Base-by-base conservation (phyloP, 2,329 filamentous ascomycete species). In the Purpureocillium takamizusanense region DNA sequence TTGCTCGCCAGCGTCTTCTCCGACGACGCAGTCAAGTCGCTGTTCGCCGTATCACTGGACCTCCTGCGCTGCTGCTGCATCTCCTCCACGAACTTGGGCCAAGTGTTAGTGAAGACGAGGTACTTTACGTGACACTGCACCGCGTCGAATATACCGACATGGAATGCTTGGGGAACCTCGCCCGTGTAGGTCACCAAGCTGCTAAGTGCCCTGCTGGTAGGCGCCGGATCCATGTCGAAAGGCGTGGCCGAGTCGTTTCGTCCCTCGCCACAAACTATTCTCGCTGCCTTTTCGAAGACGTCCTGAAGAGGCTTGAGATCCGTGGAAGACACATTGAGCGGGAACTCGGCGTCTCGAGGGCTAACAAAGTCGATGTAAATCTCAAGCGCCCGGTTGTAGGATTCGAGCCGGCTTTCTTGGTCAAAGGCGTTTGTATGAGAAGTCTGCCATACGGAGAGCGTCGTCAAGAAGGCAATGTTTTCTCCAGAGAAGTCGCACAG, bases 401-500 rank as follows among this genome's bases (percentile, higher is more conserved):
- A 60, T 25, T 70, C 60, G 13, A 63, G 64, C 2, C 31, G 11
- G 8, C 32, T 31, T 8, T 37, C 33, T 9, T 31, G 25, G 11
- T 16, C 31, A 1, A 39, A 18, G 1, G 37, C 33, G 4, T 39
- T 37, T 39, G 46, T 27, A 48, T 49, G 46, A 2, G 52, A 53
- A 4, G 50, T 46, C 51, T 73, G 77, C 73, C 75, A 82, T 36
- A 66, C 61, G 1, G 66, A 59, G 3, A 78, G 66, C 15, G 63
- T 60, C 12, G 66, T 74, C 3, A 83, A 60, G 53, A 83, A 83
- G 28, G 77, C 70, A 46, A 83, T 77, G 52, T 84, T 84, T 54
- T 84, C 80, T 10, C 78, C 79, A 0, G 78, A 82, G 50, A 84
- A 83, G 46, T 84, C 80, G 31, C 71, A 67, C 1, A 73, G 62